Evolutionary conservation across 2,329 filamentous ascomycete species (phyloP), one percentile per base, ranked within the genome.

Genomic region (Lachnum nothofagi): DNA sequence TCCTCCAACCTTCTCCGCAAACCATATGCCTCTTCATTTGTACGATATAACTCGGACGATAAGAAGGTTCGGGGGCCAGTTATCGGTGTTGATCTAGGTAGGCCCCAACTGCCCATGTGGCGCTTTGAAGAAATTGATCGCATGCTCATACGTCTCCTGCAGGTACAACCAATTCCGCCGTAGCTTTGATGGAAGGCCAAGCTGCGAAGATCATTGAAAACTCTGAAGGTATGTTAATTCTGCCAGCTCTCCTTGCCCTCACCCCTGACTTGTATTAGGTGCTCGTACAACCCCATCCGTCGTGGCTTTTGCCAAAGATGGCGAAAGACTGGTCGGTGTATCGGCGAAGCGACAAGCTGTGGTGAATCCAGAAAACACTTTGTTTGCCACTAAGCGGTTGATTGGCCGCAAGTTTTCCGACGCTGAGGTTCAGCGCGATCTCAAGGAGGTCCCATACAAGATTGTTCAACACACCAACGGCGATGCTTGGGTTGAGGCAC

Each of bases 391-490:
- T 60, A 97, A 97, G 85, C 89, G 91, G 82, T 83, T 97, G 70
- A 96, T 97, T 71, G 91, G 91, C 67, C 88, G 91, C 71, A 96
- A 96, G 79, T 97, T 91, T 79, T 89, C 81, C 70, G 91, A 97
- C 64, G 69, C 77, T 59, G 91, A 97, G 79, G 89, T 95, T 52
- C 91, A 97, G 79, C 87, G 90, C 66, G 91, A 97, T 68, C 88
- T 97, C 69, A 90, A 95, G 77, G 88, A 96, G 74, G 91, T 97
- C 10, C 91, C 91, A 53, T 97, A 95, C 82, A 96, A 95, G 83
- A 96, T 97, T 62, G 85, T 95, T 52, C 90, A 95, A 76, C 91
- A 96, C 82, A 83, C 76, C 75, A 96, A 96, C 70, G 91, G 91
- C 63, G 91, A 96, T 68, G 91, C 91, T 56, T 96, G 91, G 91